Evolutionary conservation across 345 rosid genomes (phyloP).

Genomic region (Bretschneidera sinensis): DNA sequence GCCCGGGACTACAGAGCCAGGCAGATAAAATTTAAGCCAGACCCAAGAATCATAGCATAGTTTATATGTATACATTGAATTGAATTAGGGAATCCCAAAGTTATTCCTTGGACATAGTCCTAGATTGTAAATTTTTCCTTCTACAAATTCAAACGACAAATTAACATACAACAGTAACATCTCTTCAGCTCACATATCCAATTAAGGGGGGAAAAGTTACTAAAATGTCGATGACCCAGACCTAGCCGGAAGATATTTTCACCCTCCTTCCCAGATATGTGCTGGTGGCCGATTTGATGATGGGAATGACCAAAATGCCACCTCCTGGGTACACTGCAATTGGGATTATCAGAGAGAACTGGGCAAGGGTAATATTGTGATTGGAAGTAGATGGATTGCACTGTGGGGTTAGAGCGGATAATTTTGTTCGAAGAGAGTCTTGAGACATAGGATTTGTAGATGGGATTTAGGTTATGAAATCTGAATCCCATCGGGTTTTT

Average conservation of each 20-base stretch:
- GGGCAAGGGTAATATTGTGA: constrained; percentile 13
- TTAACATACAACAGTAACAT: constrained; percentile 63
- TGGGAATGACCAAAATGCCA: constrained; percentile 73
- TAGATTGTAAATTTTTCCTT: too few relatives aligned
- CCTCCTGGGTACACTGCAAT: constrained; percentile 40
- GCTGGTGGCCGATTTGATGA: constrained; percentile 26
- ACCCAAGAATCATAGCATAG: not conserved
- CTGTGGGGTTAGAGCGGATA: constrained; percentile 7
- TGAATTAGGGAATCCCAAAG: too few relatives aligned
- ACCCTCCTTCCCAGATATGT: constrained; percentile 34
- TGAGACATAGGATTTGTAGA: constrained; percentile 37
- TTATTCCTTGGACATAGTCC: too few relatives aligned
- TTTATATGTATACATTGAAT: too few relatives aligned
- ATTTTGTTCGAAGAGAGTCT: constrained; percentile 24
- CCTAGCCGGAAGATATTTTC: constrained; percentile 80
- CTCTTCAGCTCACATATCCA: constrained; percentile 63
- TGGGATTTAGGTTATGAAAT: constrained; percentile 29
- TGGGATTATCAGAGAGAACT: constrained; percentile 14
- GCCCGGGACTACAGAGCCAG: too few relatives aligned
- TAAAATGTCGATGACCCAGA: too few relatives aligned
- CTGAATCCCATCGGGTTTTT: constrained; percentile 67
- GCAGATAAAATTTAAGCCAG: not conserved
- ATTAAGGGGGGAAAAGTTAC: constrained; percentile 27
- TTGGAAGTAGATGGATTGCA: constrained; percentile 23
- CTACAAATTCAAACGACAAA: not conserved